These are phyloP conservation scores for Turritis glabra DNA, from an alignment of 345 rosid genomes.

Conservation along the genomic window DNA sequence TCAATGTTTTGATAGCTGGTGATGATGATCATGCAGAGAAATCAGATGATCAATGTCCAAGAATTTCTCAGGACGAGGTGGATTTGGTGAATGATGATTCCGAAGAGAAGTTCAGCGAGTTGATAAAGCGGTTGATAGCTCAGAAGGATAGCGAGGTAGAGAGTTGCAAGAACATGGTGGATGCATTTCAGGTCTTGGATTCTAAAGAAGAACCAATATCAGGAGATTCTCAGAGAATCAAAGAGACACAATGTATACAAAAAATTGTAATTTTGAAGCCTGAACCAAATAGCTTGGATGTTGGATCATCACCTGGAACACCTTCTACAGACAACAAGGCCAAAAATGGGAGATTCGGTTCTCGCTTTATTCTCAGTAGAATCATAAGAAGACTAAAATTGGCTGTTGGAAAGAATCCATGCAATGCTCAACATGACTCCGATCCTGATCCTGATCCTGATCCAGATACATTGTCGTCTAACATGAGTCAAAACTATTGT, in stretches of 20 bases:
- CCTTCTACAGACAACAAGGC: constrained; percentile 63
- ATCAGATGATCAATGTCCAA: constrained; percentile 53
- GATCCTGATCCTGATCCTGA: constrained; percentile 60
- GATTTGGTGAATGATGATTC: constrained; percentile 45
- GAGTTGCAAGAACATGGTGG: constrained; percentile 46
- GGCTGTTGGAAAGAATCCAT: constrained; percentile 46
- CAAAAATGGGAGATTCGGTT: constrained; percentile 45
- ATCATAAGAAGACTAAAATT: constrained; percentile 53
- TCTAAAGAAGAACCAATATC: constrained; percentile 55
- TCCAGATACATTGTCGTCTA: constrained; percentile 59
- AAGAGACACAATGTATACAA: constrained; percentile 56
- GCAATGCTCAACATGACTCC: constrained; percentile 52
- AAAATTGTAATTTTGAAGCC: constrained; percentile 71
- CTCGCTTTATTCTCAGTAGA: constrained; percentile 45
- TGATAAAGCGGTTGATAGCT: constrained; percentile 60
- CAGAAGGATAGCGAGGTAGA: constrained; percentile 58
- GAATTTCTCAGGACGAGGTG: constrained; percentile 42
- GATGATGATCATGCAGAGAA: constrained; percentile 43
- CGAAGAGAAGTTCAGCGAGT: constrained; percentile 71
- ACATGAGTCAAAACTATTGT: constrained; percentile 22
- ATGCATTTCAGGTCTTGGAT: constrained; percentile 62
- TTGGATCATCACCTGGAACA: constrained; percentile 43
- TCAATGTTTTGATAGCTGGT: constrained; percentile 39
- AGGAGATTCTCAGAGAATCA: constrained; percentile 25
- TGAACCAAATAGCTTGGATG: constrained; percentile 40